These are phyloP conservation scores for Emergomyces africanus DNA, from an alignment of 2,329 filamentous ascomycete species.

Conservation along the genomic window DNA sequence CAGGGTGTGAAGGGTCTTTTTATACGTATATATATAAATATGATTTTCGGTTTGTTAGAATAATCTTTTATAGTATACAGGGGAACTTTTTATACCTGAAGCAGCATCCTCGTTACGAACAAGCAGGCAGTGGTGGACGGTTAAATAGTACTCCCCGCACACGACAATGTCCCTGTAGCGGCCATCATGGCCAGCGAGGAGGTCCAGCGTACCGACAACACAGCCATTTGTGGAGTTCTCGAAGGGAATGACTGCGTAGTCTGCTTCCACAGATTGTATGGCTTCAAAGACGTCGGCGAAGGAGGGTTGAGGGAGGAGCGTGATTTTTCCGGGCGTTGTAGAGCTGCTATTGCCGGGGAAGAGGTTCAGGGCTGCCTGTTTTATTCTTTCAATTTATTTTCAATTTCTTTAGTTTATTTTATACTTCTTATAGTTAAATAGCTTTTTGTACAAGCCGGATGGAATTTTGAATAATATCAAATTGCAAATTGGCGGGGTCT, in stretches of 20 bases:
- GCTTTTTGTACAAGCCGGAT: not conserved
- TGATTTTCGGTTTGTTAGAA: not conserved
- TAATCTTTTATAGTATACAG: not conserved
- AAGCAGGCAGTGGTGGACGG: slow-evolving; percentile 79
- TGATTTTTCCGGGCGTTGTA: slow-evolving; percentile 9
- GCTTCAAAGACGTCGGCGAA: slow-evolving; percentile 60
- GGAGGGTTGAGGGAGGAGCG: slow-evolving; percentile 23
- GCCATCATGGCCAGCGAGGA: slow-evolving; percentile 61
- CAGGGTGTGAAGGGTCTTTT: not conserved
- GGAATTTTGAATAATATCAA: not conserved
- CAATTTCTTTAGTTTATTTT: not conserved
- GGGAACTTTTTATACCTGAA: not conserved
- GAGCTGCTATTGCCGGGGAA: slow-evolving; percentile 26
- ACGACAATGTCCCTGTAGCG: slow-evolving; percentile 58
- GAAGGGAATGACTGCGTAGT: slow-evolving; percentile 77
- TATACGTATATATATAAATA: not conserved
- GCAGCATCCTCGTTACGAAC: slow-evolving; percentile 26
- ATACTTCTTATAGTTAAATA: not conserved
- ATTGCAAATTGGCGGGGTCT: slow-evolving; percentile 4
- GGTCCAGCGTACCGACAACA: slow-evolving; percentile 79
- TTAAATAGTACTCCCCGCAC: slow-evolving; percentile 71
- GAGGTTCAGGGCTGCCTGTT: slow-evolving; percentile 42
- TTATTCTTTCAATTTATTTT: slow-evolving; percentile 8
- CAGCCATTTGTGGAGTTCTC: slow-evolving; percentile 94
- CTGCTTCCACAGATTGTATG: slow-evolving; percentile 53